Evolutionary conservation across 2,329 filamentous ascomycete genomes (phyloP).

Genomic region (Aspergillus brasiliensis): DNA sequence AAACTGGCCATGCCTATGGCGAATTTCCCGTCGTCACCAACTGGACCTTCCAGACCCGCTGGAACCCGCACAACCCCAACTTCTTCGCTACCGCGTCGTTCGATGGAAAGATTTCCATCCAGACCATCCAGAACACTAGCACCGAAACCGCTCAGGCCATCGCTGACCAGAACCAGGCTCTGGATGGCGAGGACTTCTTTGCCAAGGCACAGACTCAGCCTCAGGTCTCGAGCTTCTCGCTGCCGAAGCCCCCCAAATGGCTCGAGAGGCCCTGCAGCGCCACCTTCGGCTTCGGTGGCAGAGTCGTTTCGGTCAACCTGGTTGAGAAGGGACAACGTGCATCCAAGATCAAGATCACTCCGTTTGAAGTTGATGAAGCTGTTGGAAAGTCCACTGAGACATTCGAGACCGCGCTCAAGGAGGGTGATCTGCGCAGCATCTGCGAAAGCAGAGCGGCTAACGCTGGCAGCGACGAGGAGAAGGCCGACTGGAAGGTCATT

Average conservation of each 20-base stretch:
- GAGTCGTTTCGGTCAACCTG: constrained; percentile 74
- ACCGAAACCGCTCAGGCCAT: constrained; percentile 65
- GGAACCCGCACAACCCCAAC: constrained; percentile 90
- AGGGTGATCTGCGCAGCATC: constrained; percentile 74
- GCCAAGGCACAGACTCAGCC: constrained; percentile 89
- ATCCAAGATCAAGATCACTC: constrained; percentile 80
- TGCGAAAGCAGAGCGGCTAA: constrained; percentile 76
- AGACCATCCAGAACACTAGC: constrained; percentile 93
- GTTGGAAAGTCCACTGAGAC: constrained; percentile 81
- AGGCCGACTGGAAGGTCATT: constrained; percentile 93
- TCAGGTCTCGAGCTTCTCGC: constrained; percentile 84
- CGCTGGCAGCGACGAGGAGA: constrained; percentile 84
- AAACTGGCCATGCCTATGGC: constrained; percentile 82
- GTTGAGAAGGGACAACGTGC: constrained; percentile 63
- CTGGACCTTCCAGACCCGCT: constrained; percentile 95
- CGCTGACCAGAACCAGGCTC: constrained; percentile 64
- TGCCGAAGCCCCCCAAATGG: constrained; percentile 87
- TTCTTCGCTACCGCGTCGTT: constrained; percentile 95
- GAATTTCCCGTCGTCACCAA: constrained; percentile 98
- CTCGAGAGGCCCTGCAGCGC: constrained; percentile 80
- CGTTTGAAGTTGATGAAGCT: constrained; percentile 84
- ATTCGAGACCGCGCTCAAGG: constrained; percentile 80
- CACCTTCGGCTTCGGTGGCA: constrained; percentile 94
- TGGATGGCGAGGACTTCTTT: constrained; percentile 96
- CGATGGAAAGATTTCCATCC: constrained; percentile 91